Conservation (phyloP, 2,329 filamentous ascomycete genomes). For the Xylaria hypoxylon region DNA sequence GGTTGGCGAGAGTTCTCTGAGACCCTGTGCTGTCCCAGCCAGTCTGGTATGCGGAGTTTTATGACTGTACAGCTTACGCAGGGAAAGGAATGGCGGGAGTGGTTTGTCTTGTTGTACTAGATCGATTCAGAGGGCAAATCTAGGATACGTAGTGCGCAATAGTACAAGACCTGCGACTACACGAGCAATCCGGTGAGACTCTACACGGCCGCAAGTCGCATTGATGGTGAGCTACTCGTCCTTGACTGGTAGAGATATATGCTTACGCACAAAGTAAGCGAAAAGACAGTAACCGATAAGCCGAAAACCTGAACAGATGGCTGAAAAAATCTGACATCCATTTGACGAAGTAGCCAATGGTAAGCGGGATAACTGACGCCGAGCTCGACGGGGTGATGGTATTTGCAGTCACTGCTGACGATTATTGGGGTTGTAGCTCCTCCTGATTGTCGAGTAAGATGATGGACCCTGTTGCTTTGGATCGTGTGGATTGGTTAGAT, state of each 20-base stretch:
- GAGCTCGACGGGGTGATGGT: conserved; percentile 16
- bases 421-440: conserved; percentile 19
- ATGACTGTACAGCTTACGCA: conserved; percentile 8
- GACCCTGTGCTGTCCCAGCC: neutral
- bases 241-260: conserved; percentile 18
- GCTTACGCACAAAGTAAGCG: conserved; percentile 34
- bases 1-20: neutral
- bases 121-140: neutral
- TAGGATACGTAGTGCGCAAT: neutral
- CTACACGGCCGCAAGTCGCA: neutral
- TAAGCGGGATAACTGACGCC: conserved; percentile 23
- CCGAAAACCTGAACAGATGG: conserved; percentile 21
- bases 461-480: conserved; percentile 18
- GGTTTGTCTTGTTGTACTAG: conserved; percentile 7
- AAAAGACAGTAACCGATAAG: conserved; percentile 21
- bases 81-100: conserved; percentile 3
- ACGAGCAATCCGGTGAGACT: neutral
- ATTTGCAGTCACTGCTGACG: conserved; percentile 32
- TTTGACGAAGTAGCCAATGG: conserved; percentile 27
- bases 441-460: conserved; percentile 29
- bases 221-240: conserved; percentile 9
- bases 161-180: neutral
- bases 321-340: conserved; percentile 30
- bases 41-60: neutral
- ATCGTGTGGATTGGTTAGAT: conserved; percentile 9